Percentiles rank a stretch among this genome's conserved stretches.
Evolutionary conservation across 1,139 yeast genomes (phyloP).

Genomic region (Suhomyces kunorum): DNA sequence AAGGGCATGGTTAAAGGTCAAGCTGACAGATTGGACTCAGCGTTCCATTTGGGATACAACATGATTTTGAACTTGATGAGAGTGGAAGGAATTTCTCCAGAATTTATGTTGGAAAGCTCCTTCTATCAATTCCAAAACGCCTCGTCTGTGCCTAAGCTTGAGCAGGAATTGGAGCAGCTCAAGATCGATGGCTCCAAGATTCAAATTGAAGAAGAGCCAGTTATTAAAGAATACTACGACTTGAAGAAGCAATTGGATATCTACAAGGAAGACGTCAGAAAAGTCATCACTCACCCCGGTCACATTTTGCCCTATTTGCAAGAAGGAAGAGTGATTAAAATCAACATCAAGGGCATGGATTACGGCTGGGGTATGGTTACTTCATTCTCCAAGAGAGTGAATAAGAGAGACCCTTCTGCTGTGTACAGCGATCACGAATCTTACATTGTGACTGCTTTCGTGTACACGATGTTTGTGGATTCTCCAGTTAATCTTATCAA

Average conservation of each 20-base stretch:
- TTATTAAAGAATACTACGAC: constrained; percentile 80
- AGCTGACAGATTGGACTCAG: constrained; percentile 94
- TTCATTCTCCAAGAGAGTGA: constrained; percentile 67
- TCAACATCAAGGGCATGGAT: constrained; percentile 58
- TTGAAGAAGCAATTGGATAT: constrained; percentile 66
- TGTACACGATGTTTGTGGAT: constrained; percentile 75
- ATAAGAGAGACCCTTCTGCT: constrained; percentile 55
- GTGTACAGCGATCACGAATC: constrained; percentile 78
- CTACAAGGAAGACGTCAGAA: constrained; percentile 77
- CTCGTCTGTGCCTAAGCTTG: constrained; percentile 83
- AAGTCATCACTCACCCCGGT: constrained; percentile 91
- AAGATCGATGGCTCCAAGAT: constrained; percentile 52
- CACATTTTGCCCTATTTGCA: constrained; percentile 80
- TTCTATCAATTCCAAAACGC: constrained; percentile 95
- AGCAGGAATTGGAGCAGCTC: constrained; percentile 57
- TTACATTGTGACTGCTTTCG: constrained; percentile 81
- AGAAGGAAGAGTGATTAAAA: constrained; percentile 80
- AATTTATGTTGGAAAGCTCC: constrained; percentile 91
- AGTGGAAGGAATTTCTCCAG: constrained; percentile 98
- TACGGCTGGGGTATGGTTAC: constrained; percentile 97
- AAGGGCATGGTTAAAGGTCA: constrained; percentile 99
- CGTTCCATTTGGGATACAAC: constrained; percentile 94
- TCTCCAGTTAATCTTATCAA: constrained; percentile 72
- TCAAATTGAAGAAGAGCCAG: constrained; percentile 71
- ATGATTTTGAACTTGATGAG: constrained; percentile 95